Base-by-base conservation (phyloP, 1,139 yeast species). In the Wickerhamomyces sp. region DNA sequence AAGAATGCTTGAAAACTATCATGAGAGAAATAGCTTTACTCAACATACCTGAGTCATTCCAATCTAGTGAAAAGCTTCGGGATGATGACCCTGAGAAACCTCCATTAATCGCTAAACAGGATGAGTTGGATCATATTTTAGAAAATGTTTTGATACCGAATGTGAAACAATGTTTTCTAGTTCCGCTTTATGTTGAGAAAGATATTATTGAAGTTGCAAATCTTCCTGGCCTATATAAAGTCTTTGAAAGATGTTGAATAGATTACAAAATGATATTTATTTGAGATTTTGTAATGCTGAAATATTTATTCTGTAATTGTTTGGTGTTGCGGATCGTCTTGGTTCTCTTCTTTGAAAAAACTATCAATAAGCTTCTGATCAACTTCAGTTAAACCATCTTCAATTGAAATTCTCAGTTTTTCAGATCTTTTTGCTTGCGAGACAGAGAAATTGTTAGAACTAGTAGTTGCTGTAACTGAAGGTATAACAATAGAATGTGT, bases 171-270 rank as follows among this genome's bases (percentile, higher is more conserved):
- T 65, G 80, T 35, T 74, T 89, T 27, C 58, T 88, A 16, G 96
- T 94, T 0, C 76, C 95, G 0, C 65, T 65, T 17, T 56, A 55
- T 5, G 52, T 89, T 25, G 49, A 62, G 3, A 58, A 68, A 17
- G 81, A 78, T 43, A 77, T 89, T 6, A 74, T 86, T 3, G 96
- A 92, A 58, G 78, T 94, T 31, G 97, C 98, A 0, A 90, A 84
- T 56, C 65, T 94, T 31, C 97, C 97, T 1, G 96, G 96, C 0
- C 64, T 94, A 40, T 94, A 94, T 61, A 77, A 72, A 53, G 95
- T 94, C 5, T 92, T 92, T 67, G 99, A 92, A 63, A 70, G 98
- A 55, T 92, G 98, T 57, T 89, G 48, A 56, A 17, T 5, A 21
- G 14, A 8, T 16, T n/a, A n/a, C n/a, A n/a, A n/a, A n/a, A n/a